phyloP scores from a whole-genome alignment of 176 grass and related monocot genomes.

The Cenchrus purpureus region DNA sequence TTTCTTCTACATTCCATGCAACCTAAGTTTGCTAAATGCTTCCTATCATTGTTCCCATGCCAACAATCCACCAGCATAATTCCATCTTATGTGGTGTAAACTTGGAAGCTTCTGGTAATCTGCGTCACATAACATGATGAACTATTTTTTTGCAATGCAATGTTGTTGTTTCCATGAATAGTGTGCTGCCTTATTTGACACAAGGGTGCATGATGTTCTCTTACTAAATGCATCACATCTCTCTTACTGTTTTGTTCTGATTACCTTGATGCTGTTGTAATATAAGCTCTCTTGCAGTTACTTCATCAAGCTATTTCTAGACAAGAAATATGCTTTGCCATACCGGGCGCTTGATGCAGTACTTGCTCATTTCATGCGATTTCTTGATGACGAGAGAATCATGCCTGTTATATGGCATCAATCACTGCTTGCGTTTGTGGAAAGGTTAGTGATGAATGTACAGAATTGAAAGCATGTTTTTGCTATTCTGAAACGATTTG shows the following conservation, averaged over 20 bases:
- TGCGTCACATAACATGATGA: background rate
- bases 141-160: background rate
- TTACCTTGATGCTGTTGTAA: conserved; percentile 29
- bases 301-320: conserved; percentile 94
- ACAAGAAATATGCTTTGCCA: conserved; percentile 98
- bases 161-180: background rate
- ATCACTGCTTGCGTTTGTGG: conserved; percentile 88
- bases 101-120: too few species aligned
- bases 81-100: too few species aligned
- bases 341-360: conserved; percentile 83
- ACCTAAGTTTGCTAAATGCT: background rate
- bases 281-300: conserved; percentile 65
- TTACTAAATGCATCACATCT: background rate
- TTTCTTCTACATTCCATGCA: background rate
- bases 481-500: background rate
- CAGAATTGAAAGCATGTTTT: background rate
- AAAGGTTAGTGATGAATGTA: conserved; percentile 62
- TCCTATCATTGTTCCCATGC: background rate
- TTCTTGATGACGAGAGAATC: conserved; percentile 66
- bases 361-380: conserved; percentile 87
- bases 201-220: background rate
- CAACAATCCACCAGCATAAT: too few species aligned
- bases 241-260: background rate
- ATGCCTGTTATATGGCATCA: conserved; percentile 99
- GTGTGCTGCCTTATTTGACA: background rate